Base-by-base conservation (phyloP, 352 stramenopile species). In the Hyaloperonospora arabidopsidis region DNA sequence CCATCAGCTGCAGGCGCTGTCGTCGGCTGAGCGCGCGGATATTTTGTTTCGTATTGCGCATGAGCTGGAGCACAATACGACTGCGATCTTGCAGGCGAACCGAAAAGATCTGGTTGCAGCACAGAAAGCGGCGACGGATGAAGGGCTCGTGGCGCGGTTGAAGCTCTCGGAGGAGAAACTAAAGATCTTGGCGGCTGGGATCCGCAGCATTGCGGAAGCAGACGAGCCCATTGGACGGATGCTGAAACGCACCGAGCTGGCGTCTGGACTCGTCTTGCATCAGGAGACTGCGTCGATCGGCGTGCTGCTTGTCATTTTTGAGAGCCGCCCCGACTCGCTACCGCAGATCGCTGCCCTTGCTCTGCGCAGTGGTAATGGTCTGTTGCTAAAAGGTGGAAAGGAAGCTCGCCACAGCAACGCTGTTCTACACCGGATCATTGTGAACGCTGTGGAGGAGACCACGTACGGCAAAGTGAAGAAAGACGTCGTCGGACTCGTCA, bases 241-340 rank as follows among this genome's bases (percentile, higher is more conserved):
- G 67, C 53, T 89, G 29, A 89, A 78, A 47, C 73, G 72, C 46
- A 96, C 72, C 10, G 95, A 98, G 70, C 52, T 98, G 4, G 83
- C 88, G 1, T 87, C 86, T 35, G 93, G 94, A 17, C 71, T 98
- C n/a, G 67, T 94, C 15, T 74, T 98, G 34, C 88, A 95, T 45
- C 87, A 97, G 56, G 92, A 97, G 51, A 98, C 94, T 4, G 84
- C 93, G 0, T 88, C 96, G 14, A 98, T 99, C 63, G 96, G 97
- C 23, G 95, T 99, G 25, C 65, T 99, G 8, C 91, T 98, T 52
- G 94, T 99, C 43, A 97, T 99, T 58, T 99, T 99, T 59, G 97
- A 99, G 72, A 97, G 87, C 52, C 76, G 97, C 14, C 97, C 97
- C 12, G 96, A 99, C 68, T 98, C 85, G 18, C 60, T 97, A 21